Base-by-base conservation (phyloP, 2,329 filamentous ascomycete species). In the Purpureocillium takamizusanense region DNA sequence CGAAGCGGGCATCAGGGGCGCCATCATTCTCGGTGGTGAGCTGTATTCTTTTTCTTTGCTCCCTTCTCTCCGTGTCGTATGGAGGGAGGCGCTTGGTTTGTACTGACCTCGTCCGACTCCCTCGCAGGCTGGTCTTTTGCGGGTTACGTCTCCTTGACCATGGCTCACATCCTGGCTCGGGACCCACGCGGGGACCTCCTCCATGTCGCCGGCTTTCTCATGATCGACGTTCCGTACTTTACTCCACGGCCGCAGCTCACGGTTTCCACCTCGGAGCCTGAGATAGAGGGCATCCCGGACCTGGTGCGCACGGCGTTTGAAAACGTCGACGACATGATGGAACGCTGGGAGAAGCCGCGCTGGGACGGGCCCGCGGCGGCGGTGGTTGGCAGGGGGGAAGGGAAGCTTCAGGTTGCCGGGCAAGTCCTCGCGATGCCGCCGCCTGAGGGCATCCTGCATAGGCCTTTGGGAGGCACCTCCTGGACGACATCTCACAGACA, bases 81-180 rank as follows among this genome's bases (percentile, higher is more conserved):
- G n/a, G n/a, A n/a, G n/a, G n/a, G n/a, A n/a, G n/a, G n/a, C n/a
- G n/a, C n/a, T n/a, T 10, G 5, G 7, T 12, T 12, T 7, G 4
- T 12, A n/a, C 33, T 15, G 7, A n/a, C 31, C 9, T 23, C 14
- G 7, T 18, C 28, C 28, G 13, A 3, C 14, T 10, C n/a, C n/a
- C n/a, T n/a, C n/a, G n/a, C 18, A 55, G 53, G 54, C 33, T 57
- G 54, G 54, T 57, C 54, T 17, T 49, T 57, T 15, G 54, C 53
- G 8, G 54, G 54, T 31, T 52, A 37, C 39, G 42, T 57, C 15
- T 47, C 53, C 14, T 17, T 57, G 10, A 36, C 46, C 14, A 50
- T 57, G 15, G 42, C 54, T 10, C 45, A 47, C 29, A 45, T 51
- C 25, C 39, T 56, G 14, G 52, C 52, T 15, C 42, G 44, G 8